Evolutionary conservation across 2,329 filamentous ascomycete genomes (phyloP).

Genomic region (Neofusicoccum kwambonambiense): DNA sequence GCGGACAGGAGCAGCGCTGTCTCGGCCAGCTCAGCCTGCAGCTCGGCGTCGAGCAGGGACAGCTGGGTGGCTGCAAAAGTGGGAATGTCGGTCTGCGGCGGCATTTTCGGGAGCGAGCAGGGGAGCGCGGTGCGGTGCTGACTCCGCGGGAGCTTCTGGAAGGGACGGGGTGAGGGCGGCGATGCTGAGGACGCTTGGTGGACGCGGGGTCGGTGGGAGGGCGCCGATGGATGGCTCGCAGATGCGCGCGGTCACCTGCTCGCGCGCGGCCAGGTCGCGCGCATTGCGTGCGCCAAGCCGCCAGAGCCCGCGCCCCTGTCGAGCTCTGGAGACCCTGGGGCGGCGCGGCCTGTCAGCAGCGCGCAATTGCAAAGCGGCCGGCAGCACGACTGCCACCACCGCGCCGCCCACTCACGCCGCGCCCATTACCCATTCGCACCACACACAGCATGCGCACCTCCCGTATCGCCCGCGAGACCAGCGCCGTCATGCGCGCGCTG

Average conservation of each 20-base stretch:
- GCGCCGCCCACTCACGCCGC: background rate
- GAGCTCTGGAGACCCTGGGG: background rate
- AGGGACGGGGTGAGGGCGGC: background rate
- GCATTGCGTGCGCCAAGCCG: background rate
- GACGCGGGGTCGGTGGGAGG: constrained; percentile 11
- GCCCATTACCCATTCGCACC: background rate
- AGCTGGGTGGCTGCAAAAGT: constrained; percentile 72
- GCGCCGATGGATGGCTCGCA: background rate
- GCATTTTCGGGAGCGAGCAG: background rate
- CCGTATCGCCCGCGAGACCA: constrained; percentile 37
- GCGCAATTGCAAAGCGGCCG: background rate
- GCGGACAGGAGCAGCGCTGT: constrained; percentile 66
- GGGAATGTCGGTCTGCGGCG: constrained; percentile 41
- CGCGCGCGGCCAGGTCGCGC: background rate
- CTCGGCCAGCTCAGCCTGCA: constrained; percentile 69
- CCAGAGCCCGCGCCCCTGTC: background rate
- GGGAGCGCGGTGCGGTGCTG: background rate
- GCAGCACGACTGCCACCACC: background rate
- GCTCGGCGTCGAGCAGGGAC: constrained; percentile 66
- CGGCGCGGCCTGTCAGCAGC: background rate
- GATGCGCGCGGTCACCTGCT: background rate
- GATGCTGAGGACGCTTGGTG: background rate
- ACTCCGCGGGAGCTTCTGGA: constrained; percentile 3
- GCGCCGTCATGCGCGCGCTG: constrained; percentile 17
- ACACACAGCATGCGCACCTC: constrained; percentile 34